Evolutionary conservation across 192 early-diverging fungal genomes (phyloP), one percentile per base, ranked within the genome.

Genomic region (Phycomyces nitens): DNA sequence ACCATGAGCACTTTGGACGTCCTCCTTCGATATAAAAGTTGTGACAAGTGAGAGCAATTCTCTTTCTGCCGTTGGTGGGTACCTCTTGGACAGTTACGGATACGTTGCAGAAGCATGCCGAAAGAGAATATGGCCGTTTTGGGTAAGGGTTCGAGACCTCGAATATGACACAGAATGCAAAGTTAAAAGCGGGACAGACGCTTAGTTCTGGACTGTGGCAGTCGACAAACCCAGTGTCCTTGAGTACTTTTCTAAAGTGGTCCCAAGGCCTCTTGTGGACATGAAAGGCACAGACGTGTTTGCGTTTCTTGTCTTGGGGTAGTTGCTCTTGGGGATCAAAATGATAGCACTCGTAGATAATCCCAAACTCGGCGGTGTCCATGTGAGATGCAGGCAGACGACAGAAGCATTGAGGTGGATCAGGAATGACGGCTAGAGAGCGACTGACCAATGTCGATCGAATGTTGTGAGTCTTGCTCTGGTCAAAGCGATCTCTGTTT

Each of bases 1-100:
- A 21, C 66, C 66, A 74, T 15, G 61, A 65, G 57, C 73, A 74
- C 34, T 74, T 74, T 41, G 73, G 66, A 39, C 60, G 29, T 23
- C 63, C 68, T 1, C 68, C 63, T 22, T 69, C 63, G 14, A 74
- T 58, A 15, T 53, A 40, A 66, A 69, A 70, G 49, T 70, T 65
- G 9, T 40, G 63, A 56, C 73, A 74, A n/a, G 44, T 6, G 15
- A 47, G 12, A 14, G 18, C 15, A 47, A 47, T n/a, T 14, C 12
- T 47, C 3, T 18, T 47, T 11, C 18, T 47, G 18, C 18, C 18
- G 18, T 18, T 14, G 44, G 2, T 14, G 1, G 12, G 12, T 0
- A 21, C 23, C 11, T 39, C 23, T 9, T 60, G 6, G 4, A 53
- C 14, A 14, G 40, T 47, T 15, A 74, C 63, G 9, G 23, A 56